A percentile compares a stretch with the other conserved stretches of the same genome.
Conservation (phyloP, 202 grass and related monocot genomes). For the Digitaria exilis region DNA sequence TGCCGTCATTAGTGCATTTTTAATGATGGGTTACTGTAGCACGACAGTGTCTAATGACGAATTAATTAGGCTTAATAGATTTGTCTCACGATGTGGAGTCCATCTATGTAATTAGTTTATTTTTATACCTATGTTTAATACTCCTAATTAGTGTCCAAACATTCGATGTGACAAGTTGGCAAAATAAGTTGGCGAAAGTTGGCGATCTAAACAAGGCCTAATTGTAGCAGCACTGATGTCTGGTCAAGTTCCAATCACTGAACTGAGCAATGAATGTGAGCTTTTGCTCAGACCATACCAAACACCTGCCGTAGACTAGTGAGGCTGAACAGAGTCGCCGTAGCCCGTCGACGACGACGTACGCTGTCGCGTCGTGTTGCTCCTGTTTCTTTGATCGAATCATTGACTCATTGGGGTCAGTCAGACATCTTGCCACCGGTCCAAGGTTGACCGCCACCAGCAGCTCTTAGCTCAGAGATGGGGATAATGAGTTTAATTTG, state of each 20-base stretch:
- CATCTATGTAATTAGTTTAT: no score
- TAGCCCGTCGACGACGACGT: neutral
- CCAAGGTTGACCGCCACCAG: neutral
- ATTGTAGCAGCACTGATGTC: neutral
- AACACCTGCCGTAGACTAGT: neutral
- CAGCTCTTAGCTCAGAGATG: neutral
- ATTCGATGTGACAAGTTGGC: no score
- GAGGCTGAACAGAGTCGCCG: neutral
- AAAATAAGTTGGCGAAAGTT: no score
- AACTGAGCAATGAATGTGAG: neutral
- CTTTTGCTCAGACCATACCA: neutral
- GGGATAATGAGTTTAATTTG: no score
- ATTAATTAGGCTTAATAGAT: no score
- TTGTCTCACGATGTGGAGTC: no score
- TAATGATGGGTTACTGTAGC: no score
- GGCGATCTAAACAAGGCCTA: no score
- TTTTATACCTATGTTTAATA: no score
- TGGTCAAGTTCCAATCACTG: neutral
- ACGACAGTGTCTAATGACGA: no score
- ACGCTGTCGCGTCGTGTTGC: neutral
- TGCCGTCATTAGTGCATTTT: no score
- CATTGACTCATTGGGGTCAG: neutral
- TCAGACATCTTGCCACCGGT: neutral
- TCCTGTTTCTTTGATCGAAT: neutral
- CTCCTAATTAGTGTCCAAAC: no score